Evolutionary conservation across 106 monocot species (phyloP).

Genomic region (Hemerocallis citrina): DNA sequence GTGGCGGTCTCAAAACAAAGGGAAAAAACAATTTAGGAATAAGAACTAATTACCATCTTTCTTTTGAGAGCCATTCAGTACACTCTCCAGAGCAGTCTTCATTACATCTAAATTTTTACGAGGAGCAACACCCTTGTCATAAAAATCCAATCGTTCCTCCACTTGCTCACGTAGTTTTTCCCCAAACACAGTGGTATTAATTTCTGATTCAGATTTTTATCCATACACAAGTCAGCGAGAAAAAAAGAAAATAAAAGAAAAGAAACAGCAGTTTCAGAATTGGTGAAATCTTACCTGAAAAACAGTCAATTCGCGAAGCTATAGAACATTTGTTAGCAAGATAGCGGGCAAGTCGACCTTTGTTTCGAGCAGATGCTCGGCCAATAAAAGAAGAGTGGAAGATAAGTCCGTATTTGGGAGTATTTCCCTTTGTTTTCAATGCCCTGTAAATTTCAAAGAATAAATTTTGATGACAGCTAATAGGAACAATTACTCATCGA

Average conservation of each 20-base stretch:
- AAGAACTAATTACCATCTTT: constrained; percentile 35
- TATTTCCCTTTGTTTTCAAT: constrained; percentile 83
- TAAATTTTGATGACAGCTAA: not conserved
- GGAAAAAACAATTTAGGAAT: too few species aligned
- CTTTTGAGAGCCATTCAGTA: not conserved
- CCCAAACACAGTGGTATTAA: constrained; percentile 59
- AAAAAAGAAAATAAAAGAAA: not conserved
- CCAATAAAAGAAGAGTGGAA: constrained; percentile 97
- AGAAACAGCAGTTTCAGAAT: too few species aligned
- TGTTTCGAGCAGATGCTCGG: constrained; percentile 73
- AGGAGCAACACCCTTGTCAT: constrained; percentile 92
- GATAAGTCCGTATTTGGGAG: constrained; percentile 95
- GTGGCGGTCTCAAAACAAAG: too few species aligned
- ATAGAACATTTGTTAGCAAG: constrained; percentile 97
- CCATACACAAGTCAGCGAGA: not conserved
- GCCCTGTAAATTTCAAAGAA: constrained; percentile 30
- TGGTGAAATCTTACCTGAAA: constrained; percentile 38
- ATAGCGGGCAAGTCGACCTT: constrained; percentile 88
- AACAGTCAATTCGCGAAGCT: constrained; percentile 90
- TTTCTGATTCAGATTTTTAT: constrained; percentile 49
- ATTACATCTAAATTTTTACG: constrained; percentile 95
- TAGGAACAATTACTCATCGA: not conserved
- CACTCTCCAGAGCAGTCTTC: constrained; percentile 73
- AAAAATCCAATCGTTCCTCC: constrained; percentile 90
- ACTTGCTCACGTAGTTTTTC: constrained; percentile 86